Conservation (phyloP, 2,329 filamentous ascomycete genomes). For the Fusarium sp. region DNA sequence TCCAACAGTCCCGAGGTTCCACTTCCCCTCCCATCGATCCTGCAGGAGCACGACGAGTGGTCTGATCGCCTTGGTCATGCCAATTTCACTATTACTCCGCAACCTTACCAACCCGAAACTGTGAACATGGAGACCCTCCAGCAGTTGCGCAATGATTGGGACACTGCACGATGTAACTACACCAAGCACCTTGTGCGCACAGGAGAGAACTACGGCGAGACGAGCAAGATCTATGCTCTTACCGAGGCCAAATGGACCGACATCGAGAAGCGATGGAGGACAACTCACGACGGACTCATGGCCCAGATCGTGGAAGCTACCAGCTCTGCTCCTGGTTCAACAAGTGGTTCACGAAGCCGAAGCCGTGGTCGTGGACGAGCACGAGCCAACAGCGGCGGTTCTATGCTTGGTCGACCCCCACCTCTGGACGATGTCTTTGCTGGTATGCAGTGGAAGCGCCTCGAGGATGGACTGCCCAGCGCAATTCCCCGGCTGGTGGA, state of each 20-base stretch:
- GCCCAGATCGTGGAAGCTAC: conserved; percentile 60
- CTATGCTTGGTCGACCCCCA: conserved; percentile 53
- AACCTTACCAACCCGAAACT: conserved; percentile 78
- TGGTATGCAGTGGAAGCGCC: conserved; percentile 58
- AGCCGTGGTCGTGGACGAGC: conserved; percentile 56
- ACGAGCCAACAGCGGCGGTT: conserved; percentile 58
- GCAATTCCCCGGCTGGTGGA: conserved; percentile 77
- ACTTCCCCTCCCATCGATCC: conserved; percentile 71
- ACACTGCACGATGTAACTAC: conserved; percentile 84
- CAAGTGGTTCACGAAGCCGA: conserved; percentile 53
- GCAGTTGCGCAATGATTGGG: conserved; percentile 82
- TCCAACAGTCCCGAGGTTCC: conserved; percentile 69
- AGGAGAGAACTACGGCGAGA: conserved; percentile 89
- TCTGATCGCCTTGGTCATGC: conserved; percentile 87
- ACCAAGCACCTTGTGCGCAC: conserved; percentile 89
- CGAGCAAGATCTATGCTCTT: conserved; percentile 86
- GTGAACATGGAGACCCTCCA: conserved; percentile 69
- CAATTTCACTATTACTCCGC: conserved; percentile 88
- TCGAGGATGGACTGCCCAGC: conserved; percentile 69
- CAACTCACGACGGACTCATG: conserved; percentile 74
- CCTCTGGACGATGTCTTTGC: conserved; percentile 56
- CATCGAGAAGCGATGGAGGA: conserved; percentile 80
- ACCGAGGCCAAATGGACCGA: conserved; percentile 91
- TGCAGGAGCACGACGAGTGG: conserved; percentile 83
- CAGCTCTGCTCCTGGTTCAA: conserved; percentile 44